Conservation (phyloP, 352 stramenopile genomes). For the Pythium aquatile region DNA sequence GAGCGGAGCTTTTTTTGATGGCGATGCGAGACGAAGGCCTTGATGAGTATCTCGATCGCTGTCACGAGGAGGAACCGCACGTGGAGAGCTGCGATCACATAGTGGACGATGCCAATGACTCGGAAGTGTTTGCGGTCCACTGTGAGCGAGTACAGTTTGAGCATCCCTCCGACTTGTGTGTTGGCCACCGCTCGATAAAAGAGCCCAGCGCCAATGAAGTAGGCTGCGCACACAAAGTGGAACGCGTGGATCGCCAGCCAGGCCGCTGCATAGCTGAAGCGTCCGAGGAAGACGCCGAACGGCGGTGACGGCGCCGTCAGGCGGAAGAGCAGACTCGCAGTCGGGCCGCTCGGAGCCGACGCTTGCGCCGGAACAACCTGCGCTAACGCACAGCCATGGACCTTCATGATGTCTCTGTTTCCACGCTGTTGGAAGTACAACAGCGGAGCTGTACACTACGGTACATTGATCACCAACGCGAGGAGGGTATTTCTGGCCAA, state of each 20-base stretch:
- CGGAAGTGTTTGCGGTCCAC: neutral
- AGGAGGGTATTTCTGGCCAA: no score
- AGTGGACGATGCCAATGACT: neutral
- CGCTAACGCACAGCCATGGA: neutral
- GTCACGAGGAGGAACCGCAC: neutral
- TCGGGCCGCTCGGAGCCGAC: neutral
- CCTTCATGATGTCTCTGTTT: neutral
- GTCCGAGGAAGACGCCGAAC: neutral
- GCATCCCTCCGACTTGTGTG: neutral
- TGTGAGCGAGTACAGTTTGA: constrained; percentile 13
- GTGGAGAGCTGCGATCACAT: neutral
- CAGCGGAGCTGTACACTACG: no score
- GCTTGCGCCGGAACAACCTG: neutral
- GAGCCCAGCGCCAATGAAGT: constrained; percentile 4
- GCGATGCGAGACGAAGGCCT: neutral
- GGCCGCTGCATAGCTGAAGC: neutral
- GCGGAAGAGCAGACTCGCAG: neutral
- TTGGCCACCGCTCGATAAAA: neutral
- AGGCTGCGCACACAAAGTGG: constrained; percentile 5
- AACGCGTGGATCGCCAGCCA: constrained; percentile 4
- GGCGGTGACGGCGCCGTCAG: neutral
- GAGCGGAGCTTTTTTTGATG: neutral
- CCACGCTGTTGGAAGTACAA: no score
- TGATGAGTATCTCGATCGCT: neutral
- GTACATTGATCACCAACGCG: no score